Conservation (phyloP, 257 asterid genomes). For the Salvia miltiorrhiza region DNA sequence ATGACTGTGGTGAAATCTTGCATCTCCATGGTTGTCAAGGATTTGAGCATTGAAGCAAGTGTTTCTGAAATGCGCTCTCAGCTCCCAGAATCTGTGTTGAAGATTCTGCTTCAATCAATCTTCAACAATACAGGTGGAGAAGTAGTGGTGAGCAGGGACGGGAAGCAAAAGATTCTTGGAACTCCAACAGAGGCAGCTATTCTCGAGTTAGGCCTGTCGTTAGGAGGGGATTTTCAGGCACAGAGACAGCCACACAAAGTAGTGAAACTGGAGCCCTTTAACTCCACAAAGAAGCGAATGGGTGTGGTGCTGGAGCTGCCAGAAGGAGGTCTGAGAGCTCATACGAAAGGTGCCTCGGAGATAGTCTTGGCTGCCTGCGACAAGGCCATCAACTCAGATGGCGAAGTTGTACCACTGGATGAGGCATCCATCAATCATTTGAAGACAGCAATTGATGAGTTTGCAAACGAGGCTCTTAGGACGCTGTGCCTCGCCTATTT, state of each 20-base stretch:
- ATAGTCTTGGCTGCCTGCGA: slow-evolving; percentile 75
- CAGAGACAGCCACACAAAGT: slow-evolving; percentile 48
- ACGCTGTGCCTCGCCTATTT: slow-evolving; percentile 77
- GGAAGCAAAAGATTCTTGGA: slow-evolving; percentile 68
- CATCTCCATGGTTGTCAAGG: slow-evolving; percentile 59
- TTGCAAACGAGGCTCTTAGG: slow-evolving; percentile 83
- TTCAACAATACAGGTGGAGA: slow-evolving; percentile 88
- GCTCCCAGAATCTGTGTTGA: slow-evolving; percentile 40
- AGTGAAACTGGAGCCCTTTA: slow-evolving; percentile 80
- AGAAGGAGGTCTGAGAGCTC: slow-evolving; percentile 68
- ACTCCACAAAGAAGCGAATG: slow-evolving; percentile 85
- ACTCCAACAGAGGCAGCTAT: slow-evolving; percentile 92
- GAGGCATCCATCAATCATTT: slow-evolving; percentile 40
- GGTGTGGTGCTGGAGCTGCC: slow-evolving; percentile 72
- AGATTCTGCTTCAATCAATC: slow-evolving; percentile 59
- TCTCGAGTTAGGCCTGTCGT: slow-evolving; percentile 65
- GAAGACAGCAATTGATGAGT: slow-evolving; percentile 48
- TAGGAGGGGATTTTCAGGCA: slow-evolving; percentile 66
- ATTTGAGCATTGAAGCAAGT: slow-evolving; percentile 30
- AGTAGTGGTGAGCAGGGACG: slow-evolving; percentile 57
- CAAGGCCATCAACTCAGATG: slow-evolving; percentile 54
- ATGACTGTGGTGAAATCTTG: slow-evolving; percentile 90
- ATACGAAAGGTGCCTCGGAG: slow-evolving; percentile 88
- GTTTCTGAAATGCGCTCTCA: slow-evolving; percentile 37
- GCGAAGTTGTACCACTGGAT: slow-evolving; percentile 54